These are phyloP conservation scores for Porodaedalea pini DNA, from an alignment of 1,284 basidiomycete species.

Conservation along the genomic window DNA sequence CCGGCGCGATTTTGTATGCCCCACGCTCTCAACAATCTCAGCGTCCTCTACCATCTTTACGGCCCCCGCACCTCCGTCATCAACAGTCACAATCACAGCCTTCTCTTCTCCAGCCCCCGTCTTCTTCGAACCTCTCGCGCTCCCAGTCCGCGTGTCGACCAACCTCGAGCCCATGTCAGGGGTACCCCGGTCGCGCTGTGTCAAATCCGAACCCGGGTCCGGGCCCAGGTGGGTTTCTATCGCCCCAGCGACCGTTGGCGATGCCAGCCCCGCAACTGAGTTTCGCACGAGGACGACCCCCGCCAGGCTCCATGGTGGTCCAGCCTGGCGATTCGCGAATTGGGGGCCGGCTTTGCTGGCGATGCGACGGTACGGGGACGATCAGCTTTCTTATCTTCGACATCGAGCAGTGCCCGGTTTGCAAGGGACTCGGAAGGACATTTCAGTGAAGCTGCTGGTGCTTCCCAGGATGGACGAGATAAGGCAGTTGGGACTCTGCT, in stretches of 20 bases:
- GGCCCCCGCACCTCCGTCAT: slow-evolving; percentile 25
- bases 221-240: neutral
- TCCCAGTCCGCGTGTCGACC: slow-evolving; percentile 24
- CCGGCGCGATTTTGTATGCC: slow-evolving; percentile 55
- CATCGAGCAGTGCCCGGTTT: slow-evolving; percentile 42
- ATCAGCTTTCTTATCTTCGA: slow-evolving; percentile 56
- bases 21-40: slow-evolving; percentile 42
- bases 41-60: slow-evolving; percentile 35
- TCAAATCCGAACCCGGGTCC: neutral
- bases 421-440: slow-evolving; percentile 60
- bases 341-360: slow-evolving; percentile 62
- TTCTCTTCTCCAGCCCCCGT: slow-evolving; percentile 20
- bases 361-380: slow-evolving; percentile 57
- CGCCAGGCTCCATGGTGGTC: slow-evolving; percentile 40
- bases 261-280: neutral
- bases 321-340: slow-evolving; percentile 65
- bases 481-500: neutral
- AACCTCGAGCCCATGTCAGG: slow-evolving; percentile 23
- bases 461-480: neutral
- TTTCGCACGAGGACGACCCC: slow-evolving; percentile 18
- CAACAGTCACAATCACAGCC: slow-evolving; percentile 16
- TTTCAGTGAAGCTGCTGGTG: slow-evolving; percentile 27
- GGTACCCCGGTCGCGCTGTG: slow-evolving; percentile 15
- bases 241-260: neutral
- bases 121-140: slow-evolving; percentile 22